phyloP scores from a whole-genome alignment of 768 basidiomycete genomes.

The Lentinula aciculospora region DNA sequence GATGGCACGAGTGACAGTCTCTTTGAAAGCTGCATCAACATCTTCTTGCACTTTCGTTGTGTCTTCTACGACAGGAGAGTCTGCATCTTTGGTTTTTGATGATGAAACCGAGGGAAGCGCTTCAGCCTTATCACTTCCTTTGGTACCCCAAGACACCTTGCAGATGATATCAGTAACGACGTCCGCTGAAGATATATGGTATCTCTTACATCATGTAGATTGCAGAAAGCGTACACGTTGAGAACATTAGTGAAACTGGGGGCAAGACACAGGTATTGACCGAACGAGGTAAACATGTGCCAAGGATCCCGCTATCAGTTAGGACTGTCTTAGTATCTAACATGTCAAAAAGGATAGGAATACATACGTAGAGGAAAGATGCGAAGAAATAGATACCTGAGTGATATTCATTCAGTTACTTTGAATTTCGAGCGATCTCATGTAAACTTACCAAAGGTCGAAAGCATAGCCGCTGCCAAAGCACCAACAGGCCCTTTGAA shows the following conservation, averaged over 20 bases:
- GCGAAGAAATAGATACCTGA: slow-evolving; percentile 75
- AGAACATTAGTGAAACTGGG: slow-evolving; percentile 93
- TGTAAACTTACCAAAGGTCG: slow-evolving; percentile 73
- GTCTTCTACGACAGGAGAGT: slow-evolving; percentile 80
- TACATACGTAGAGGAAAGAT: slow-evolving; percentile 79
- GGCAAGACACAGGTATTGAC: slow-evolving; percentile 86
- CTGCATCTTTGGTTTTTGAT: slow-evolving; percentile 70
- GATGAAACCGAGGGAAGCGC: slow-evolving; percentile 86
- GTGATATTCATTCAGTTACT: slow-evolving; percentile 8
- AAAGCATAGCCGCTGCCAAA: slow-evolving; percentile 80
- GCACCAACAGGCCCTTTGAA: slow-evolving; percentile 75
- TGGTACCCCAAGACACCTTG: slow-evolving; percentile 90
- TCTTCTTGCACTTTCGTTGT: slow-evolving; percentile 80
- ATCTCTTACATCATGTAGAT: slow-evolving; percentile 75
- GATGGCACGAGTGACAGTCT: slow-evolving; percentile 83
- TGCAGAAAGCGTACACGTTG: slow-evolving; percentile 97
- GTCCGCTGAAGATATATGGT: background rate
- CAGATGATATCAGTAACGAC: slow-evolving; percentile 6
- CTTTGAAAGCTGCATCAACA: slow-evolving; percentile 86
- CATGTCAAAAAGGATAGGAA: background rate
- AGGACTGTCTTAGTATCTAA: slow-evolving; percentile 6
- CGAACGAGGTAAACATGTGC: slow-evolving; percentile 95
- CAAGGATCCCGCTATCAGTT: slow-evolving; percentile 87
- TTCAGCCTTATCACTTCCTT: slow-evolving; percentile 92
- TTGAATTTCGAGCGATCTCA: too few species aligned